phyloP scores from a whole-genome alignment of 306 rosid genomes.

The Cyclanthera cordifolia region DNA sequence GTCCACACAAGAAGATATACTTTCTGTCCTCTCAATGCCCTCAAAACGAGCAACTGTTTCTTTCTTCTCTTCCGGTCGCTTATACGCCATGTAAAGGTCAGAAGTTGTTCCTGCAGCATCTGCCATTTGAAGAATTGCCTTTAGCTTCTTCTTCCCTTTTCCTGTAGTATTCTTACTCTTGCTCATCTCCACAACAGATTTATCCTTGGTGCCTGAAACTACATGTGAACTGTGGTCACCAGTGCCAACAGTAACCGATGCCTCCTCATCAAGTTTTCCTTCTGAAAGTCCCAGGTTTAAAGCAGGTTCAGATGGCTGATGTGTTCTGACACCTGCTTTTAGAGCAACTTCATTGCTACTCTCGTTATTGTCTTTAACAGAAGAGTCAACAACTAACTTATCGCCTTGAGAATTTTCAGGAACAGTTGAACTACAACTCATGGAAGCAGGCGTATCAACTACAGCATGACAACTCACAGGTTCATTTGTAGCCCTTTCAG shows the following conservation, averaged over 20 bases:
- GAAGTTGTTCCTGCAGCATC: slow-evolving; percentile 91
- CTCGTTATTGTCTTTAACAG: slow-evolving; percentile 24
- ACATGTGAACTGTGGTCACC: slow-evolving; percentile 24
- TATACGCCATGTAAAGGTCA: slow-evolving; percentile 91
- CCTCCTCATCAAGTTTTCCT: slow-evolving; percentile 30
- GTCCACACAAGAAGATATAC: slow-evolving; percentile 19
- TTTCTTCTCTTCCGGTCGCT: slow-evolving; percentile 85
- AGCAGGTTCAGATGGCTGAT: slow-evolving; percentile 23
- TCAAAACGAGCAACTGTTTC: slow-evolving; percentile 33
- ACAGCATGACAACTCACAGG: slow-evolving; percentile 26
- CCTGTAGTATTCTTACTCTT: slow-evolving; percentile 30
- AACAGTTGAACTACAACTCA: slow-evolving; percentile 21
- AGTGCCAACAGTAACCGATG: slow-evolving; percentile 27
- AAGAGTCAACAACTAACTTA: slow-evolving; percentile 14
- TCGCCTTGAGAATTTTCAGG: slow-evolving; percentile 13
- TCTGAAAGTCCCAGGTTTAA: slow-evolving; percentile 23
- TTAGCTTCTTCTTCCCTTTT: slow-evolving; percentile 45
- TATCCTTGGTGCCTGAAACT: slow-evolving; percentile 36
- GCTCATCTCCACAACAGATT: slow-evolving; percentile 35
- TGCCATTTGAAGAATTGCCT: slow-evolving; percentile 63
- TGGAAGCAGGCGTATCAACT: slow-evolving; percentile 19
- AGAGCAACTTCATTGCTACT: slow-evolving; percentile 22
- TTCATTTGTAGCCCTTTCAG: slow-evolving; percentile 23
- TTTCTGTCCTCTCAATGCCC: slow-evolving; percentile 38
- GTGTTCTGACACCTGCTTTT: slow-evolving; percentile 21